Base-by-base conservation (phyloP, 345 rosid genomes). In the Lenwebbia sp. region DNA sequence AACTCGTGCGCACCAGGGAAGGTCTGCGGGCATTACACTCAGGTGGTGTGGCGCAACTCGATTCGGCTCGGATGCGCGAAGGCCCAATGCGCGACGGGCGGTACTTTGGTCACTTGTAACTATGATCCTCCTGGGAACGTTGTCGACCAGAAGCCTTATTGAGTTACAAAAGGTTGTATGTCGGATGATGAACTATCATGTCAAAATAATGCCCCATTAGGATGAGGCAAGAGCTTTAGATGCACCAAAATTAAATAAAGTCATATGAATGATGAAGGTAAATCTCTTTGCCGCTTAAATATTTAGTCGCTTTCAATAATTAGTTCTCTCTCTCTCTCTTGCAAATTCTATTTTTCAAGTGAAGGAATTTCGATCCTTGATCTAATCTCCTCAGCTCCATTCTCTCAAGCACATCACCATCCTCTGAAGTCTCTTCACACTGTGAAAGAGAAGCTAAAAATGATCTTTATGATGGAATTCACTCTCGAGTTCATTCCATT, bases 41-140 rank as follows among this genome's bases (percentile, higher is more conserved):
- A 86, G 55, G 86, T 88, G n/a, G 88, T 88, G n/a, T 88, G 87
- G 86, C 53, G 86, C 25, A 83, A 54, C 26, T 88, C 86, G 23
- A 55, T 83, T 56, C 60, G 82, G 15, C 19, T 88, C 5, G 86
- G 89, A 14, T 88, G 87, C 13, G 86, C 84, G 0, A 88, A 57
- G 75, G 90, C 28, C 53, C 21, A 7, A 25, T 88, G 90, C 49
- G 41, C 7, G 2, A 86, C 55, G 2, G 85, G 88, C 0, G 88
- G 90, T 52, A 82, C 87, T 10, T 28, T 90, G 41, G n/a, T 91
- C 10, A 40, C 47, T 44, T 91, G 92, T 58, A 89, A 84, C 88
- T 91, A 91, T 62, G 86, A 85, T 55, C 92, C 91, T 47, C 86
- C 55, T 0, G 89, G 89, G 7, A 88, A 87, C 47, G 28, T 13